phyloP scores from a whole-genome alignment of 2,329 filamentous ascomycete species.

The Malbranchea cinnamomea region DNA sequence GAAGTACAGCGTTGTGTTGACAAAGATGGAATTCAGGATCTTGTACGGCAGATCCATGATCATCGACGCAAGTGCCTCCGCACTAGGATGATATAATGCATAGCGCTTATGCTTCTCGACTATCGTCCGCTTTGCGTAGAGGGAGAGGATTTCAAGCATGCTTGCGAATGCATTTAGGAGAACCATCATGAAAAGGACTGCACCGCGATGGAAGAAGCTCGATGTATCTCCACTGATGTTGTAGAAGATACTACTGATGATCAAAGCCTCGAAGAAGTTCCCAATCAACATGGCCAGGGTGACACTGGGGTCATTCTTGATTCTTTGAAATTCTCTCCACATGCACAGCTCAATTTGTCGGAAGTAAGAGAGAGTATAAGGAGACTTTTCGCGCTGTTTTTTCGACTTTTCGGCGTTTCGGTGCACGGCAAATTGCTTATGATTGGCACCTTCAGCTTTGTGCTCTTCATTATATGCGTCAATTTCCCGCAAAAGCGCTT shows the following conservation, averaged over 20 bases:
- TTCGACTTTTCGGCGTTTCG: conserved; percentile 29
- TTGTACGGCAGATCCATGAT: conserved; percentile 76
- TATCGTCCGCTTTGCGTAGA: conserved; percentile 79
- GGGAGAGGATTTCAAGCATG: conserved; percentile 63
- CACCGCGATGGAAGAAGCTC: conserved; percentile 65
- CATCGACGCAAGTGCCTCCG: conserved; percentile 62
- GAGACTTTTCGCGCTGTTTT: conserved; percentile 48
- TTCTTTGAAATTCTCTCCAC: conserved; percentile 61
- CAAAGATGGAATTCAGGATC: conserved; percentile 53
- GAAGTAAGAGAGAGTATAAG: conserved; percentile 62
- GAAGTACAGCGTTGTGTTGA: conserved; percentile 74
- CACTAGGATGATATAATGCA: conserved; percentile 75
- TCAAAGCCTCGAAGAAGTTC: conserved; percentile 61
- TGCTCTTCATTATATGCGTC: conserved; percentile 27
- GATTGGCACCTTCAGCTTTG: conserved; percentile 17
- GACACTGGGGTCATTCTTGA: conserved; percentile 60
- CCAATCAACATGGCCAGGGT: conserved; percentile 50
- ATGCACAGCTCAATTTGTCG: conserved; percentile 69
- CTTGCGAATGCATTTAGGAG: conserved; percentile 72
- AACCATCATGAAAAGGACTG: conserved; percentile 72
- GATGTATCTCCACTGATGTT: conserved; percentile 48
- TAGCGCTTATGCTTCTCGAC: conserved; percentile 82
- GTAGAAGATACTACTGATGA: conserved; percentile 69
- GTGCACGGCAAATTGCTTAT: conserved; percentile 11
- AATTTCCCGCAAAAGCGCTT: conserved; percentile 27